Evolutionary conservation across 257 asterid genomes (phyloP).

Genomic region (Rauvolfia tetraphylla): DNA sequence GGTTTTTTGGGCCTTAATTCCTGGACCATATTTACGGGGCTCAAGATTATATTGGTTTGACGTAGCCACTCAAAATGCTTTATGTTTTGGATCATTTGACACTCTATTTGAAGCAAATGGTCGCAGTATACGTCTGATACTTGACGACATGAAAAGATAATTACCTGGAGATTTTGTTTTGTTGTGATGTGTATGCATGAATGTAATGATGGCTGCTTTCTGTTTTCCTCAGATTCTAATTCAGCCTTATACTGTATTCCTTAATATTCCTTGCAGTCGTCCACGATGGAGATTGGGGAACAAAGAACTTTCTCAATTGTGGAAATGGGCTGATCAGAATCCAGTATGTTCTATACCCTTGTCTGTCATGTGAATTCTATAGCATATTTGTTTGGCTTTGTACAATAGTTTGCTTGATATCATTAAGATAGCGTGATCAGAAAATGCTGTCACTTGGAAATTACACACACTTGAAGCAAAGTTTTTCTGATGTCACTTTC

Average conservation of each 20-base stretch:
- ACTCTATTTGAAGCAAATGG: background rate
- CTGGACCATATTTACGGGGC: background rate
- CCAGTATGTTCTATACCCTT: conserved; percentile 53
- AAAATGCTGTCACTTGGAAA: background rate
- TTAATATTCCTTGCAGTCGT: conserved; percentile 46
- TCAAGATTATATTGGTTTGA: too few species aligned
- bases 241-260: conserved; percentile 13
- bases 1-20: background rate
- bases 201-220: background rate
- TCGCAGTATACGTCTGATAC: background rate
- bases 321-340: conserved; percentile 99
- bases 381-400: background rate
- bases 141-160: background rate
- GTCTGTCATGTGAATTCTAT: background rate
- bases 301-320: conserved; percentile 85
- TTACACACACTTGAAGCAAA: background rate
- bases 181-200: background rate
- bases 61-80: too few species aligned
- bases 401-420: background rate
- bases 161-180: background rate
- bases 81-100: too few species aligned
- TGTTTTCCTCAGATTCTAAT: background rate
- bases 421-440: background rate
- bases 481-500: background rate
- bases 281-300: conserved; percentile 97